Evolutionary conservation across 2,329 filamentous ascomycete species (phyloP).

Genomic region (Stemphylium beticola): DNA sequence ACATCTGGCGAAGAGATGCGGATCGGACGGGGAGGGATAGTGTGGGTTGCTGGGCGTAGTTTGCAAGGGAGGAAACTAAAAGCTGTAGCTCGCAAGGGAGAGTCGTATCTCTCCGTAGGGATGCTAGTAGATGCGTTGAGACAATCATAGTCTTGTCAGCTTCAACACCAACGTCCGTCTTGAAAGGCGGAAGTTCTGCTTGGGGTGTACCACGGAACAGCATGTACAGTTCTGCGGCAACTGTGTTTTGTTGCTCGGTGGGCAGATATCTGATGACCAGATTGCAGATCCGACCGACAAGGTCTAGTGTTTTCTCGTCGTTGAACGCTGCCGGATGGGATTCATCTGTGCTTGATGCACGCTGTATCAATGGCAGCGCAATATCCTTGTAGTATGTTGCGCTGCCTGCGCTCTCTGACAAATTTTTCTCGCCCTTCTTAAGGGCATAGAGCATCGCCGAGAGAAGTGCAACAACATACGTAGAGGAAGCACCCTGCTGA

Average conservation of each 20-base stretch:
- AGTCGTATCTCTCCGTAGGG: constrained; percentile 48
- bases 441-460: constrained; percentile 68
- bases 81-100: constrained; percentile 41
- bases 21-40: constrained; percentile 38
- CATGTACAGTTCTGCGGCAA: constrained; percentile 62
- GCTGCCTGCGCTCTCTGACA: constrained; percentile 51
- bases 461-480: constrained; percentile 65
- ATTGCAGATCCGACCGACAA: constrained; percentile 66
- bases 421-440: constrained; percentile 59
- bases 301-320: constrained; percentile 62
- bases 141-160: constrained; percentile 59
- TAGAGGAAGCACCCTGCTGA: constrained; percentile 57
- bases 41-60: constrained; percentile 40
- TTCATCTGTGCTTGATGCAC: constrained; percentile 42
- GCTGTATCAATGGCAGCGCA: constrained; percentile 51
- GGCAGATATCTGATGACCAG: constrained; percentile 63
- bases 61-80: constrained; percentile 47
- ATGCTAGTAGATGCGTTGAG: constrained; percentile 64
- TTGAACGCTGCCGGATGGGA: constrained; percentile 44
- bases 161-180: constrained; percentile 33
- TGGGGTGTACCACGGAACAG: constrained; percentile 53
- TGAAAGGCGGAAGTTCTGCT: constrained; percentile 43
- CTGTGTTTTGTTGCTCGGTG: constrained; percentile 56
- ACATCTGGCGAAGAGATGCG: constrained; percentile 52
- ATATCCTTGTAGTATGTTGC: constrained; percentile 56